phyloP scores from a whole-genome alignment of 495 filamentous ascomycete species.

The Eremomyces bilateralis region DNA sequence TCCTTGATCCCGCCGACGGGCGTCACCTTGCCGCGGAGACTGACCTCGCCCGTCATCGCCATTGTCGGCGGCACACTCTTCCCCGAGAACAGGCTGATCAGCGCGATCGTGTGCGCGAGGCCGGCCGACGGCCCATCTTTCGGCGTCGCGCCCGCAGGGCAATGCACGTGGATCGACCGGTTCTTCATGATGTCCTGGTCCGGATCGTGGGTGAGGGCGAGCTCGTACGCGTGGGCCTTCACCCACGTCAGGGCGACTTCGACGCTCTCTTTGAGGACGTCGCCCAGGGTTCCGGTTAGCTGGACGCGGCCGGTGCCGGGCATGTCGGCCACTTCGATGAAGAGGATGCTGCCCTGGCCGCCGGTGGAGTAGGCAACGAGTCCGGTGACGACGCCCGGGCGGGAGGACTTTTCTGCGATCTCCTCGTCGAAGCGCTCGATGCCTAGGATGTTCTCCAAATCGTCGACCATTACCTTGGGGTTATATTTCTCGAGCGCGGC shows the following conservation, averaged over 20 bases:
- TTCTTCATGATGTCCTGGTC: constrained; percentile 91
- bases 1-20: constrained; percentile 96
- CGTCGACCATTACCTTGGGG: constrained; percentile 46
- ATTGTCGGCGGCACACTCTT: constrained; percentile 77
- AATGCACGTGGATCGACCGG: constrained; percentile 88
- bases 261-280: constrained; percentile 91
- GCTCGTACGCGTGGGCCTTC: constrained; percentile 81
- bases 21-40: constrained; percentile 66
- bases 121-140: constrained; percentile 85
- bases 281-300: constrained; percentile 95
- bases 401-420: constrained; percentile 69
- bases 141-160: constrained; percentile 81
- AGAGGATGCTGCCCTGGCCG: constrained; percentile 86
- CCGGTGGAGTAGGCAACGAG: constrained; percentile 91
- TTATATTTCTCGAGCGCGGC: constrained; percentile 49
- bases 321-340: constrained; percentile 97
- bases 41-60: constrained; percentile 95
- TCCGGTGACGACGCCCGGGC: constrained; percentile 88
- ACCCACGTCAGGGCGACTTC: constrained; percentile 95
- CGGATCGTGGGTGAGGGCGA: constrained; percentile 60
- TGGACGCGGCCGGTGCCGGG: constrained; percentile 81
- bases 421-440: constrained; percentile 92
- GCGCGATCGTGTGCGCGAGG: constrained; percentile 77
- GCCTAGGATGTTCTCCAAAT: constrained; percentile 77
- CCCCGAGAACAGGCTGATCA: constrained; percentile 78